Percentiles rank a stretch among this genome's conserved stretches.
phyloP scores from a whole-genome alignment of 495 filamentous ascomycete genomes.

The Penicillium flavigenum region DNA sequence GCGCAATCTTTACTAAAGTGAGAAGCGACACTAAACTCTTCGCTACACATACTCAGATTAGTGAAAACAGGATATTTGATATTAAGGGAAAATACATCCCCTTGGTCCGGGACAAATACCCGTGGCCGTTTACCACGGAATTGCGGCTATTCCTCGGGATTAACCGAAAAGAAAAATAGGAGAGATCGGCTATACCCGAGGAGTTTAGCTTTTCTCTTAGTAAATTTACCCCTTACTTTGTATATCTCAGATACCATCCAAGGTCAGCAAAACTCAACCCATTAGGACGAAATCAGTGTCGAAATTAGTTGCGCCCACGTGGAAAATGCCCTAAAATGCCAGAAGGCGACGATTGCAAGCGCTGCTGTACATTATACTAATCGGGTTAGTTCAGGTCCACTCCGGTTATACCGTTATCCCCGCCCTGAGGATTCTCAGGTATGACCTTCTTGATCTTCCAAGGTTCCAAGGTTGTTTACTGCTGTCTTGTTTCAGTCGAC shows the following conservation, averaged over 20 bases:
- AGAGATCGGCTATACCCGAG: too few relatives aligned
- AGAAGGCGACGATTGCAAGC: too few relatives aligned
- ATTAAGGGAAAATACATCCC: too few relatives aligned
- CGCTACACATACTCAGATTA: background rate
- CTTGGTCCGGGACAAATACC: too few relatives aligned
- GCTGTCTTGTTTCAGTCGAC: background rate
- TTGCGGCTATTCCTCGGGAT: background rate
- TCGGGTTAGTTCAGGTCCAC: background rate
- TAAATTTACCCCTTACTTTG: too few relatives aligned
- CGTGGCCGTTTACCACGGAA: too few relatives aligned
- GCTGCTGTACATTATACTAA: conserved; percentile 7
- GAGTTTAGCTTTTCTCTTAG: background rate
- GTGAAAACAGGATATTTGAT: background rate
- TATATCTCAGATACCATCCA: too few relatives aligned
- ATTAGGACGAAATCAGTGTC: background rate
- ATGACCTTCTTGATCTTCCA: background rate
- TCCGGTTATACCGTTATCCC: background rate
- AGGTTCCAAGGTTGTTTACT: background rate
- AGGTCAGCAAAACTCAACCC: background rate
- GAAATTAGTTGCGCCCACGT: background rate
- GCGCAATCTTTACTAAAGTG: background rate
- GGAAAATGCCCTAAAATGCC: background rate
- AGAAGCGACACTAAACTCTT: background rate
- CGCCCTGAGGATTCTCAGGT: background rate
- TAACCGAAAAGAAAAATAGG: background rate